phyloP scores from a whole-genome alignment of 495 filamentous ascomycete genomes.

The Aspergillus bridgeri region DNA sequence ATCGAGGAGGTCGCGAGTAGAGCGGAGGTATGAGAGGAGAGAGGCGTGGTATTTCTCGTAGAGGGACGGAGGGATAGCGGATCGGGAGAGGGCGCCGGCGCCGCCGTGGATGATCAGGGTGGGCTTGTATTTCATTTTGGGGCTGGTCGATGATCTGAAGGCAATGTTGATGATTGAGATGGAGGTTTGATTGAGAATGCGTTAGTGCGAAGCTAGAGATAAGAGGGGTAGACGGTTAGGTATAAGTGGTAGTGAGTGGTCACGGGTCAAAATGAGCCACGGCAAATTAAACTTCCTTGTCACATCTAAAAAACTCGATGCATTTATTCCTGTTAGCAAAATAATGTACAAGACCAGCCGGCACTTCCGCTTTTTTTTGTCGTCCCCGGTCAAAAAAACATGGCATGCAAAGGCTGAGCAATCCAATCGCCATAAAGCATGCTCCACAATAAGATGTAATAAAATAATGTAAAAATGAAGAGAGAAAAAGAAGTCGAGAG shows the following conservation, averaged over 20 bases:
- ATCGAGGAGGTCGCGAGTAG: conserved; percentile 41
- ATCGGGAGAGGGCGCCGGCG: conserved; percentile 72
- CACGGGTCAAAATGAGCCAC: not conserved
- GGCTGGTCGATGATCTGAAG: not conserved
- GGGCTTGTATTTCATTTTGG: conserved; percentile 42
- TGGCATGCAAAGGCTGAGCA: conserved; percentile 24
- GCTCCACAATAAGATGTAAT: conserved; percentile 25
- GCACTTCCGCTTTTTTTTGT: conserved; percentile 15
- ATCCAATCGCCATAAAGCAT: conserved; percentile 17
- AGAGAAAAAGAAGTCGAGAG: conserved; percentile 23
- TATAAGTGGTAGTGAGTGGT: not conserved
- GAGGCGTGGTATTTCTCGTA: conserved; percentile 59
- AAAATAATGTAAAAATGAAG: conserved; percentile 28
- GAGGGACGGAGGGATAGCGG: conserved; percentile 58
- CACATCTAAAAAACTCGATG: conserved; percentile 5
- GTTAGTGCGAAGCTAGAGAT: not conserved
- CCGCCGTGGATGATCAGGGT: conserved; percentile 86
- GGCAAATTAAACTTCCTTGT: not conserved
- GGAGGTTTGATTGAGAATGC: not conserved
- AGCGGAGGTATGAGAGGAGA: conserved; percentile 59
- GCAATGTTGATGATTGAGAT: not conserved
- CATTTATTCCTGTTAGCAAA: conserved; percentile 38
- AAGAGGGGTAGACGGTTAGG: not conserved
- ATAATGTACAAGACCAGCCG: conserved; percentile 39
- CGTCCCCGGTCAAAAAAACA: conserved; percentile 13